Evolutionary conservation across 768 basidiomycete species (phyloP).

Genomic region (Hydnomerulius pinastri): DNA sequence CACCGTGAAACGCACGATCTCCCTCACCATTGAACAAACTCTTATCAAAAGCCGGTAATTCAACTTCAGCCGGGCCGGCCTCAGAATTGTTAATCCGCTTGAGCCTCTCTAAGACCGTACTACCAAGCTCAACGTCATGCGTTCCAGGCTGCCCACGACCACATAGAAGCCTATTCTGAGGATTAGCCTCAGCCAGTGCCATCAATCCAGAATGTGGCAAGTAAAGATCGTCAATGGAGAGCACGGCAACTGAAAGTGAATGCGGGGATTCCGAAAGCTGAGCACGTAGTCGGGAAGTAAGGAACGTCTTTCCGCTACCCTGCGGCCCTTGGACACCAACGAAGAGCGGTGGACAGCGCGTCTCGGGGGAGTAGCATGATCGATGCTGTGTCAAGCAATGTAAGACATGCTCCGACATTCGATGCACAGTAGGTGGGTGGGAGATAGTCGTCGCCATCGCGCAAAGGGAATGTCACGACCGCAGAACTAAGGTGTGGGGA

Average conservation of each 20-base stretch:
- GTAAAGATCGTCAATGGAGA: constrained; percentile 88
- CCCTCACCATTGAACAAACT: constrained; percentile 79
- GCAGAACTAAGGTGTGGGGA: not conserved
- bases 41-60: constrained; percentile 87
- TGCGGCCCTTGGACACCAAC: constrained; percentile 92
- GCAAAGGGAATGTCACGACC: not conserved
- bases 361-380: constrained; percentile 10
- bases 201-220: constrained; percentile 65
- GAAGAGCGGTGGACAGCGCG: constrained; percentile 58
- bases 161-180: constrained; percentile 64
- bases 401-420: constrained; percentile 41
- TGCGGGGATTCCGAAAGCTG: constrained; percentile 46
- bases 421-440: constrained; percentile 37
- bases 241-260: constrained; percentile 55
- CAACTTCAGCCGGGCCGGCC: constrained; percentile 29
- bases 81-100: constrained; percentile 37
- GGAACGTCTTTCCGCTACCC: constrained; percentile 89
- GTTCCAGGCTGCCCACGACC: constrained; percentile 95
- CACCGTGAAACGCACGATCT: constrained; percentile 59
- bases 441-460: constrained; percentile 15
- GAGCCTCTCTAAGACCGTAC: constrained; percentile 51
- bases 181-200: constrained; percentile 48
- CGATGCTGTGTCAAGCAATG: constrained; percentile 37
- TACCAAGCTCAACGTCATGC: constrained; percentile 76
- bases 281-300: constrained; percentile 58